Percentiles rank a stretch among this genome's conserved stretches.
These are phyloP conservation scores for Cryptococcus jaspeensis DNA, from an alignment of 1,284 basidiomycete genomes.

Conservation along the genomic window DNA sequence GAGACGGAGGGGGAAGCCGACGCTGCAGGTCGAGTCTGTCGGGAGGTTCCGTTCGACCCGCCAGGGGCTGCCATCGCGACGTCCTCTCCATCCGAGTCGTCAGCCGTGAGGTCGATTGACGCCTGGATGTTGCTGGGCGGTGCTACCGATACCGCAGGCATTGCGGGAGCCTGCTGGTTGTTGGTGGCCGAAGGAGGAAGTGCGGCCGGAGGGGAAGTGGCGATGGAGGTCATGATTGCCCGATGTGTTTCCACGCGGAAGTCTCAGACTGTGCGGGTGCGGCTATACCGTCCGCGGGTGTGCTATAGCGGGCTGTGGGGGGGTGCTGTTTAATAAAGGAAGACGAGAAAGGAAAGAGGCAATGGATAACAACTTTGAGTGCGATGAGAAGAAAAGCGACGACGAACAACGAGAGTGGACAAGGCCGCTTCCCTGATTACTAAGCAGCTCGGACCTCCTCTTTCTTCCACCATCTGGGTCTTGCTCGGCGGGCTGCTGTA, in stretches of 20 bases:
- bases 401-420: neutral
- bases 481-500: too few species aligned
- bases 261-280: neutral
- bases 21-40: neutral
- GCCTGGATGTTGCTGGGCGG: conserved; percentile 1
- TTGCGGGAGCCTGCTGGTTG: neutral
- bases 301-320: neutral
- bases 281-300: neutral
- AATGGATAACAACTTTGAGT: neutral
- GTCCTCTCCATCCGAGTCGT: conserved; percentile 11
- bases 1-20: neutral
- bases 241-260: neutral
- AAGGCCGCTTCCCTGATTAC: too few species aligned
- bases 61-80: neutral
- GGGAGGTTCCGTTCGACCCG: neutral
- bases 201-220: neutral
- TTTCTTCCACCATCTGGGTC: too few species aligned
- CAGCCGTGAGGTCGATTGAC: conserved; percentile 30
- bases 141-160: neutral
- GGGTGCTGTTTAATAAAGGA: neutral
- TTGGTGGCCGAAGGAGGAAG: too few species aligned
- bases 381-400: neutral
- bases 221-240: conserved; percentile 4
- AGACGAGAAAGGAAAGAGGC: neutral
- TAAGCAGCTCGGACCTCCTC: too few species aligned